phyloP scores from a whole-genome alignment of 495 filamentous ascomycete species.

The Lasiosphaeris hirsuta region DNA sequence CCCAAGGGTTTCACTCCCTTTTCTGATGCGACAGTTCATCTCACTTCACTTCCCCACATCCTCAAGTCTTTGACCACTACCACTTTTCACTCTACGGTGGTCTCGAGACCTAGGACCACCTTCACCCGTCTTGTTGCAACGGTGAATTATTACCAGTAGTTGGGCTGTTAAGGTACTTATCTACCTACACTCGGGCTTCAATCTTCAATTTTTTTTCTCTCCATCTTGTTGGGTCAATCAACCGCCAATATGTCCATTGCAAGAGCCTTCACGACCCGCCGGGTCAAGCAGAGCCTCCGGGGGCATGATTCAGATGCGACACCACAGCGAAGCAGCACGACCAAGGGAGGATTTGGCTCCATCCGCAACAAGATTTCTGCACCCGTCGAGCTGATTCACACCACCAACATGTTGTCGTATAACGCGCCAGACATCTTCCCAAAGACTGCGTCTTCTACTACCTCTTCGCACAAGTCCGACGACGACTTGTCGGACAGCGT shows the following conservation, averaged over 20 bases:
- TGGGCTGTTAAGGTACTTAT: neutral
- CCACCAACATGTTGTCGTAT: conserved; percentile 94
- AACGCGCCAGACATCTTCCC: conserved; percentile 78
- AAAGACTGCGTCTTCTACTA: conserved; percentile 52
- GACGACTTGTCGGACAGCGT: conserved; percentile 58
- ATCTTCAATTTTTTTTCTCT: too few species aligned
- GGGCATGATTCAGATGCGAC: conserved; percentile 25
- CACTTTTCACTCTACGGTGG: neutral
- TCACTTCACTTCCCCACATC: conserved; percentile 3
- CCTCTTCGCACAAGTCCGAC: conserved; percentile 52
- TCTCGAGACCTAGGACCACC: too few species aligned
- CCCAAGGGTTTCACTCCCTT: neutral
- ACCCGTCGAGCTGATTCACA: conserved; percentile 82
- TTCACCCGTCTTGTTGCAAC: neutral
- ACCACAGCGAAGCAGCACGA: conserved; percentile 47
- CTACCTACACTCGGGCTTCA: too few species aligned
- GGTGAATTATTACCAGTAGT: neutral
- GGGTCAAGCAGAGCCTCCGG: conserved; percentile 44
- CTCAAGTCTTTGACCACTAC: neutral
- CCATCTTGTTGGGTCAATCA: neutral
- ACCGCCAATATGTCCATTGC: conserved; percentile 52
- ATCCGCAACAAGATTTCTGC: conserved; percentile 74
- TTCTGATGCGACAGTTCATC: conserved; percentile 6
- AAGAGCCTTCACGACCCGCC: conserved; percentile 63
- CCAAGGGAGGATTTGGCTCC: conserved; percentile 33